Evolutionary conservation across 345 rosid genomes (phyloP), one percentile per base, ranked within the genome.

Genomic region (Populus simonii): DNA sequence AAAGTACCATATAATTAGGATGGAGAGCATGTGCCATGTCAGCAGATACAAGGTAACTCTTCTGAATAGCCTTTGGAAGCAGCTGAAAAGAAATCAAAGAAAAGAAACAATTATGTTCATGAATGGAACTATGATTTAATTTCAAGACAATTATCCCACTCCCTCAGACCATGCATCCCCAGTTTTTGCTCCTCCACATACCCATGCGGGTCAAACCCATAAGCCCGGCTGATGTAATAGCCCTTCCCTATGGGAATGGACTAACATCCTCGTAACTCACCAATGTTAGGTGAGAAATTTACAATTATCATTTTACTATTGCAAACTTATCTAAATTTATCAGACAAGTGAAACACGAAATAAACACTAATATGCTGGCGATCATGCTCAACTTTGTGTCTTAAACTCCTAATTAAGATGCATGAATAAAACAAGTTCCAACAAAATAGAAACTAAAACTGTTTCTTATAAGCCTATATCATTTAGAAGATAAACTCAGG

Each of bases 1-100:
- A 76, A 27, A 74, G 61, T 83, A 92, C 98, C 93, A 83, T 86
- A 74, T 89, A 96, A 85, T 96, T 96, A 38, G 99, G 98, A 84
- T 96, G 99, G 23, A 94, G 82, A 81, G 98, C 98, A 84, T 96
- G 99, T 5, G 98, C 98, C 99, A 96, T 94, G 85, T 96, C 98
- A 72, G 99, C 97, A 23, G 98, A 94, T 16, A 96, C 98, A 49
- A 93, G 87, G 85, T 89, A 88, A 83, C 98, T 96, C 86, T 72
- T 91, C 80, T 96, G 99, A 66, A 90, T 88, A 12, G 98, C 97
- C 84, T 92, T 96, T 83, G 88, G 88, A 79, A 91, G 89, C 81
- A 90, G 82, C 99, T 94, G 91, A 22, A 68, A 81, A 71, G 70
- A 55, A 82, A 66, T 25, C 2, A 65, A 72, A 23, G 62, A 74